Percentiles rank a stretch among this genome's conserved stretches.
Evolutionary conservation across 2,329 filamentous ascomycete genomes (phyloP).

Genomic region (Ascochyta pisi): DNA sequence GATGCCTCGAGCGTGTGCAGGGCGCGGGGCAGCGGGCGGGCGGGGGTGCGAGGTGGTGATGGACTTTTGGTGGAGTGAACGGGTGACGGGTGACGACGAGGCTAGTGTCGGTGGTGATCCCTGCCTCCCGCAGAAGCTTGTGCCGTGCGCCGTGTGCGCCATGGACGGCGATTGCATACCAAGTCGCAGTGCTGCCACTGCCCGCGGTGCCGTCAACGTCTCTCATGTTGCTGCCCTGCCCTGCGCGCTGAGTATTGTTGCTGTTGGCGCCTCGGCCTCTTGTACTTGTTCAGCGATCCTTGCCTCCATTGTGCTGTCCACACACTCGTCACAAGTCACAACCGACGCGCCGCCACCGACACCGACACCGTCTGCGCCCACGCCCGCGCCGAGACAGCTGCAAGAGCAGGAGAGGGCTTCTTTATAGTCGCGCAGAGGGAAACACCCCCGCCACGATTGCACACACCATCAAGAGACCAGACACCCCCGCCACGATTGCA

Average conservation of each 20-base stretch:
- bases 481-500: too few species aligned
- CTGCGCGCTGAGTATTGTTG: too few species aligned
- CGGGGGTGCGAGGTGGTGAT: slow-evolving; percentile 31
- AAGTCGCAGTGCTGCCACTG: too few species aligned
- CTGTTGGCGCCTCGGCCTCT: too few species aligned
- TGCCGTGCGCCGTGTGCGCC: not conserved
- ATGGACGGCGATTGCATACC: not conserved
- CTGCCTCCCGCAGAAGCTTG: slow-evolving; percentile 23
- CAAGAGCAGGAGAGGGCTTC: too few species aligned
- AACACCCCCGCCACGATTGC: too few species aligned
- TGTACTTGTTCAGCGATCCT: too few species aligned
- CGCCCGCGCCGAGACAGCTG: not conserved
- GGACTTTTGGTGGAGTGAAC: slow-evolving; percentile 32
- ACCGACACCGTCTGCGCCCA: not conserved
- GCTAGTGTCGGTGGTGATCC: slow-evolving; percentile 19
- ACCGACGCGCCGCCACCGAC: too few species aligned
- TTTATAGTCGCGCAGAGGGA: too few species aligned
- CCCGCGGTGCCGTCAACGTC: not conserved
- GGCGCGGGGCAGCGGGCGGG: slow-evolving; percentile 10
- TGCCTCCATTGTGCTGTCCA: too few species aligned
- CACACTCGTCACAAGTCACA: too few species aligned
- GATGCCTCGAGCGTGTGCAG: slow-evolving; percentile 30
- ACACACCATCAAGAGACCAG: too few species aligned
- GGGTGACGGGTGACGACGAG: not conserved
- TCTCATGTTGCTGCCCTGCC: not conserved